Percentiles rank a stretch among this genome's conserved stretches.
These are phyloP conservation scores for Trametes maxima DNA, from an alignment of 768 basidiomycete genomes.

Conservation along the genomic window DNA sequence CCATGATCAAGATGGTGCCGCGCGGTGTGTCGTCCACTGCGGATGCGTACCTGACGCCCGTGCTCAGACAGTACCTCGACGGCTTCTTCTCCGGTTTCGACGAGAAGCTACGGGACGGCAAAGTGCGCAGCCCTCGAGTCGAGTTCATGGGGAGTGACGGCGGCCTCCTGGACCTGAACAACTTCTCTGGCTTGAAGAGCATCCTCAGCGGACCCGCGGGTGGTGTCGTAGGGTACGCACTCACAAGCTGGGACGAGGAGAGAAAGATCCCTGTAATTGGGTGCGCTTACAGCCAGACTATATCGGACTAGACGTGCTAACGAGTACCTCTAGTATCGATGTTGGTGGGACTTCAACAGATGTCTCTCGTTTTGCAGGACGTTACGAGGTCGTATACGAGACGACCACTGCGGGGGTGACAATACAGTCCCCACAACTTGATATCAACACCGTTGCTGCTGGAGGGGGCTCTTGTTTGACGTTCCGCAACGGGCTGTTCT, in stretches of 20 bases:
- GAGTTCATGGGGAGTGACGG: slow-evolving; percentile 98
- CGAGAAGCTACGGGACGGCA: slow-evolving; percentile 63
- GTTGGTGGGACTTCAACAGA: slow-evolving; percentile 97
- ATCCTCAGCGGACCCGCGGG: slow-evolving; percentile 94
- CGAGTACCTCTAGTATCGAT: slow-evolving; percentile 57
- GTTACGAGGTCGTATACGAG: slow-evolving; percentile 92
- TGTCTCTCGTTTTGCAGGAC: slow-evolving; percentile 89
- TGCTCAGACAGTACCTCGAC: slow-evolving; percentile 80
- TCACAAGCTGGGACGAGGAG: slow-evolving; percentile 86
- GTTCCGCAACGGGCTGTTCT: slow-evolving; percentile 89
- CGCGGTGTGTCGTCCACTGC: slow-evolving; percentile 91
- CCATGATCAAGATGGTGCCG: slow-evolving; percentile 96
- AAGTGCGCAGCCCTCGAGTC: slow-evolving; percentile 64
- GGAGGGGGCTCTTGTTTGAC: slow-evolving; percentile 91
- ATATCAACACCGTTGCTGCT: slow-evolving; percentile 95
- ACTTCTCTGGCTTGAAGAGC: slow-evolving; percentile 92
- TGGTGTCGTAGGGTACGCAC: slow-evolving; percentile 92
- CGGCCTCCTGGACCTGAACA: slow-evolving; percentile 73
- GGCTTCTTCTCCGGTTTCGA: slow-evolving; percentile 93
- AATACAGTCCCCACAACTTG: slow-evolving; percentile 89
- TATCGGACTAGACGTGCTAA: neutral
- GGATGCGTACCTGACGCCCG: slow-evolving; percentile 94
- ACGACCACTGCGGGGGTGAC: slow-evolving; percentile 94
- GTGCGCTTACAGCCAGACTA: slow-evolving; percentile 43
- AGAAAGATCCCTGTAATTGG: slow-evolving; percentile 79